Conservation (phyloP, 1,284 basidiomycete genomes). For the Albatrellus sp. region DNA sequence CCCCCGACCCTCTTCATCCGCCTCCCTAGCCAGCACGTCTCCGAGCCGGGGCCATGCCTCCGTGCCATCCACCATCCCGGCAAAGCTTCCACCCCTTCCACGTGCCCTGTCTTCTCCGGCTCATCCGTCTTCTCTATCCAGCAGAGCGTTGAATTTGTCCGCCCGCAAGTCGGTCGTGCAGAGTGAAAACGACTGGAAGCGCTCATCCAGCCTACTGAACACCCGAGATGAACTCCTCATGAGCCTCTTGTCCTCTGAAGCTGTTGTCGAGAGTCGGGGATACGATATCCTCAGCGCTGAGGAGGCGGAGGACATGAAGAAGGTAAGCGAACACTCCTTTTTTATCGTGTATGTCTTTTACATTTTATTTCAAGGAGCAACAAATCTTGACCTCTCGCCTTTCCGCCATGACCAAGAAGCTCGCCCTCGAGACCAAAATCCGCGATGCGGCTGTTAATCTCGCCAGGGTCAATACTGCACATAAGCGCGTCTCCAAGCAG, state of each 20-base stretch:
- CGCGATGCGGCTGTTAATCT: constrained; percentile 68
- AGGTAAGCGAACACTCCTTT: constrained; percentile 35
- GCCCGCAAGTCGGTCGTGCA: constrained; percentile 19
- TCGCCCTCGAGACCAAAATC: constrained; percentile 67
- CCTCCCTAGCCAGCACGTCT: neutral
- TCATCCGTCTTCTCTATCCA: constrained; percentile 26
- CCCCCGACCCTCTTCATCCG: neutral
- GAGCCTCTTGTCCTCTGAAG: constrained; percentile 77
- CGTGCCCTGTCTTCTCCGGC: constrained; percentile 19
- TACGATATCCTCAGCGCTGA: constrained; percentile 70
- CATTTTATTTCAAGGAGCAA: constrained; percentile 40
- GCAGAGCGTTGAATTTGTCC: constrained; percentile 4
- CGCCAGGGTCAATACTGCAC: constrained; percentile 46
- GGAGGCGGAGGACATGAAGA: constrained; percentile 85
- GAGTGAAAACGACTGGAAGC: constrained; percentile 21
- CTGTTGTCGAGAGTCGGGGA: constrained; percentile 68
- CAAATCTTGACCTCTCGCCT: constrained; percentile 51
- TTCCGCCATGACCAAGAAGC: constrained; percentile 52
- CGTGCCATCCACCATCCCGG: neutral
- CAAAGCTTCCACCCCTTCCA: neutral
- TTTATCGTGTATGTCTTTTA: constrained; percentile 2
- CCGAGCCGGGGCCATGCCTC: neutral
- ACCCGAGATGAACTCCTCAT: constrained; percentile 70
- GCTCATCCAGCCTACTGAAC: constrained; percentile 30
- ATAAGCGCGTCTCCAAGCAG: constrained; percentile 50